Evolutionary conservation across 495 filamentous ascomycete species (phyloP).

Genomic region (Cenococcum geophilum): DNA sequence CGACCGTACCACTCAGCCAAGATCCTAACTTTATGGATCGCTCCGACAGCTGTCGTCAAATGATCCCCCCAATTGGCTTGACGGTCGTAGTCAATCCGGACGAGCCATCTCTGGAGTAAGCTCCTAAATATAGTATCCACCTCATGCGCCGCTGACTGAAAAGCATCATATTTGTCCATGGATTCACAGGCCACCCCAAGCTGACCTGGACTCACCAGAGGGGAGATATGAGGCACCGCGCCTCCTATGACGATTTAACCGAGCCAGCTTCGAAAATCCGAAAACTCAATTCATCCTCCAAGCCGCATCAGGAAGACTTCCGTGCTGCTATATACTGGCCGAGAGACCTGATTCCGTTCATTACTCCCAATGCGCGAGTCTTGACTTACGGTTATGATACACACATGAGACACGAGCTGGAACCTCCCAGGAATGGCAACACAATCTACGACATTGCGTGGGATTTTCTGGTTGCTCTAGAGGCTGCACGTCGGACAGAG

Average conservation of each 20-base stretch:
- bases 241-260: background rate
- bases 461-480: conserved; percentile 40
- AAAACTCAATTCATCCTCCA: conserved; percentile 1
- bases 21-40: background rate
- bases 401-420: conserved; percentile 35
- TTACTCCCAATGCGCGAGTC: conserved; percentile 35
- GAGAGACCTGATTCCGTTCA: conserved; percentile 36
- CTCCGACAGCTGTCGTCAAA: too few species aligned
- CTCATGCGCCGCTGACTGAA: background rate
- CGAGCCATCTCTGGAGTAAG: background rate
- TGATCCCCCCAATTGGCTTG: background rate
- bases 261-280: conserved; percentile 7
- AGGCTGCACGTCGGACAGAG: conserved; percentile 29
- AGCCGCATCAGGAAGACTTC: background rate
- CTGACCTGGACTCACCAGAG: conserved; percentile 9
- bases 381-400: conserved; percentile 43
- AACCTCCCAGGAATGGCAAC: conserved; percentile 30
- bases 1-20: background rate
- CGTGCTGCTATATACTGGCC: conserved; percentile 15
- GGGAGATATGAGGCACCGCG: background rate
- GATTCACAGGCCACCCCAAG: conserved; percentile 11
- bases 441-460: conserved; percentile 37
- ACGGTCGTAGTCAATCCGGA: background rate
- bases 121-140: background rate
- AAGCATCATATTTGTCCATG: conserved; percentile 17